These are phyloP conservation scores for Microcos paniculata DNA, from an alignment of 345 rosid genomes.

Conservation along the genomic window DNA sequence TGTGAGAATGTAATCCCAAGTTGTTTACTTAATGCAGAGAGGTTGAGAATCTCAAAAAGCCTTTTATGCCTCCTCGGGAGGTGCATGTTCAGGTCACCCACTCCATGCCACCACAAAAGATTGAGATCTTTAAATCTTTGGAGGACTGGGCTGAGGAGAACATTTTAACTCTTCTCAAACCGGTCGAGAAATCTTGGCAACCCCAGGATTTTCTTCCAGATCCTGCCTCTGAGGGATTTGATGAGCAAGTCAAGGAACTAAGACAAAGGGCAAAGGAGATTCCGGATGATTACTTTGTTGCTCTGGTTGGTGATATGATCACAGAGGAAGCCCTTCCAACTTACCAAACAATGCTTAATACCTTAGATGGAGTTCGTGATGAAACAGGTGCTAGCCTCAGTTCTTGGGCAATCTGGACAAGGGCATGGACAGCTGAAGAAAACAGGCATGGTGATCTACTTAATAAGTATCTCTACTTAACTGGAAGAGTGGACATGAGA, in stretches of 20 bases:
- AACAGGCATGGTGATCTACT: conserved; percentile 78
- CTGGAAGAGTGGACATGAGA: conserved; percentile 70
- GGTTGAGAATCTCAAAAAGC: conserved; percentile 67
- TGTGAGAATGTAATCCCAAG: background rate
- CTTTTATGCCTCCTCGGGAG: conserved; percentile 76
- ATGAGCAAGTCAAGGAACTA: conserved; percentile 78
- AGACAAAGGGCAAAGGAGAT: conserved; percentile 78
- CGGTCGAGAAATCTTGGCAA: conserved; percentile 94
- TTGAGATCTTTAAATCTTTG: conserved; percentile 84
- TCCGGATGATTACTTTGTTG: conserved; percentile 81
- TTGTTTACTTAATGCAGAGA: conserved; percentile 49
- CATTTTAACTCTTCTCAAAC: conserved; percentile 66
- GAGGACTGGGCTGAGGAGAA: conserved; percentile 86
- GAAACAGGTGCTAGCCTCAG: conserved; percentile 69
- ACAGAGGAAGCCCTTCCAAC: conserved; percentile 65
- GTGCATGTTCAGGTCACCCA: conserved; percentile 86
- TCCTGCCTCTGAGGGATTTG: conserved; percentile 74
- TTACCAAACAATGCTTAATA: conserved; percentile 51
- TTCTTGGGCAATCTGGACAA: conserved; percentile 71
- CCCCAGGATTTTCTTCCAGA: conserved; percentile 92
- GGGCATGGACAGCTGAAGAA: conserved; percentile 83
- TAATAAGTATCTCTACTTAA: conserved; percentile 65
- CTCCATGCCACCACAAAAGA: conserved; percentile 87
- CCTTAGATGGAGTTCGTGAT: conserved; percentile 50
- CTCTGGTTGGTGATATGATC: conserved; percentile 59